Base-by-base conservation (phyloP, 2,329 filamentous ascomycete species). In the Thelonectria blattea region DNA sequence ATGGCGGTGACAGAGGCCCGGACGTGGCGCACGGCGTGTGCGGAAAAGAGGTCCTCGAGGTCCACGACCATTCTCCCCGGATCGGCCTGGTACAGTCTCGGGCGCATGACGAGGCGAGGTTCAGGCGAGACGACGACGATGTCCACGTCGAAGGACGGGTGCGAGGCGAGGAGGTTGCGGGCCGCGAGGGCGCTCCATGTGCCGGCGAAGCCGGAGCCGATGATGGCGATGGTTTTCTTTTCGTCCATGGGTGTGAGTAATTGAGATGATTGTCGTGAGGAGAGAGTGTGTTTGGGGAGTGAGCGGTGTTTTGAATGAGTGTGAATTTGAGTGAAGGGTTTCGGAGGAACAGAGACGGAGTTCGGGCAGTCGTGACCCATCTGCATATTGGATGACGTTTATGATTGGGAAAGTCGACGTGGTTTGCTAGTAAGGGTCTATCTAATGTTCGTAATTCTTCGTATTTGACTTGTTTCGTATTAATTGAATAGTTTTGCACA, bases 161-260 rank as follows among this genome's bases (percentile, higher is more conserved):
- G 50, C 9, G 50, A 54, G 37, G 49, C 20, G 39, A 73, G 65
- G 18, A 76, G 68, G 6, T 73, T 71, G 43, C 65, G 66, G 18
- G 75, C 75, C 5, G 72, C 58, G 9, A 77, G 66, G 12, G 75
- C 75, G 34, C 43, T 48, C 52, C 52, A 55, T 6, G 81, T 80
- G 45, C 86, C 87, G 59, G 88, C 86, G 60, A 89, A 88, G 49
- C 86, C 86, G 52, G 86, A 86, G 39, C 86, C 86, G 61, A 87
- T 85, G 61, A 87, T 85, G 60, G 87, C 82, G 61, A 87, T 55
- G 9, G 15, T 37, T 37, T 37, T 15, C 34, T 14, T 37, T 14
- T 14, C 15, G 11, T 37, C 15, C 34, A 14, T 37, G 34, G 12
- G 12, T 10, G 3, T 5, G 32, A 10, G 6, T 8, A 12, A 6